Evolutionary conservation across 2,329 filamentous ascomycete species (phyloP).

Genomic region (Fragosphaeria purpurea): DNA sequence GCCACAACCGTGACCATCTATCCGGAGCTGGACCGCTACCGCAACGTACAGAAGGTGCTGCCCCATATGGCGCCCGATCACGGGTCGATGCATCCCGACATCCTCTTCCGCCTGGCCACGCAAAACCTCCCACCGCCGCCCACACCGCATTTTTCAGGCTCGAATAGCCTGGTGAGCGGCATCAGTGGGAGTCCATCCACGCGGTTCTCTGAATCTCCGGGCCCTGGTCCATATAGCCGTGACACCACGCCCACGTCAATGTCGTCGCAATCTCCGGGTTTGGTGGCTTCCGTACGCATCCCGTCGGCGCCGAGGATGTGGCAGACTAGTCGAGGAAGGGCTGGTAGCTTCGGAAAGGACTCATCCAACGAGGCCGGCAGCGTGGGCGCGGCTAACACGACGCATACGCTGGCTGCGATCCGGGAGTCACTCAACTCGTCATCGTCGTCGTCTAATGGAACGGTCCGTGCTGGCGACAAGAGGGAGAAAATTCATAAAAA

Average conservation of each 20-base stretch:
- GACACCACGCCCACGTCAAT: conserved; percentile 72
- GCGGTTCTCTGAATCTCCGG: conserved; percentile 62
- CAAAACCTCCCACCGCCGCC: conserved; percentile 54
- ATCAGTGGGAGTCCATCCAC: conserved; percentile 66
- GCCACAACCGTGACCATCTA: conserved; percentile 38
- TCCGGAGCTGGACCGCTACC: conserved; percentile 53
- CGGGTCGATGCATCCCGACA: conserved; percentile 29
- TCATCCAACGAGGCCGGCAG: conserved; percentile 37
- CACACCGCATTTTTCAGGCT: conserved; percentile 53
- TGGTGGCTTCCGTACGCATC: conserved; percentile 39
- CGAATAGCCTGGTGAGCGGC: conserved; percentile 44
- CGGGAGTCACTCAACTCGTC: conserved; percentile 63
- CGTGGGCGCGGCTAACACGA: conserved; percentile 37
- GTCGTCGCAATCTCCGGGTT: conserved; percentile 61
- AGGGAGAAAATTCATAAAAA: conserved; percentile 34
- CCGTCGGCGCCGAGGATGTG: conserved; percentile 34
- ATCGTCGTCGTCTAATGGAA: conserved; percentile 52
- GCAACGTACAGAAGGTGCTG: conserved; percentile 31
- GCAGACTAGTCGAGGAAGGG: conserved; percentile 46
- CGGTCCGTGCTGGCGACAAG: conserved; percentile 44
- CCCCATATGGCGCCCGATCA: conserved; percentile 14
- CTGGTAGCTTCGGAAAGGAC: conserved; percentile 45
- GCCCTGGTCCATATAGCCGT: conserved; percentile 60
- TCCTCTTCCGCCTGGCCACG: conserved; percentile 48
- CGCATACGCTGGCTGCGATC: conserved; percentile 52